Conservation (phyloP, 2,329 filamentous ascomycete genomes). For the Remersonia thermophila region DNA sequence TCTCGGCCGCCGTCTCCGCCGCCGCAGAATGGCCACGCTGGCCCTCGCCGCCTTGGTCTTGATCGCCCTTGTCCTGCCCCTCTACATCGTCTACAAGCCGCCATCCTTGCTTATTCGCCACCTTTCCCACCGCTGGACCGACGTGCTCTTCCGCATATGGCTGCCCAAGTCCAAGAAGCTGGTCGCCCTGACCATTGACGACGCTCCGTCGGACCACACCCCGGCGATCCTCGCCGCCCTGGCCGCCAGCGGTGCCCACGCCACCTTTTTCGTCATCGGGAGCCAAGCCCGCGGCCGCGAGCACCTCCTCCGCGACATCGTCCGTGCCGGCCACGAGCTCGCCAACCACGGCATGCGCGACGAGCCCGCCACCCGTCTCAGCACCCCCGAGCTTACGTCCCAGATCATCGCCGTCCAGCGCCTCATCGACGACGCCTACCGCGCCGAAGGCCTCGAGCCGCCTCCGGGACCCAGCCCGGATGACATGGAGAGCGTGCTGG, state of each 20-base stretch:
- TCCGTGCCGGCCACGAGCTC: conserved; percentile 56
- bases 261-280: conserved; percentile 85
- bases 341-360: conserved; percentile 87
- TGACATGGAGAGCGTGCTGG: conserved; percentile 49
- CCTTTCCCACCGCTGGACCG: conserved; percentile 59
- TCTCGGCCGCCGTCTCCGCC: conserved; percentile 43
- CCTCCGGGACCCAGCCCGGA: conserved; percentile 28
- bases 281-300: conserved; percentile 50
- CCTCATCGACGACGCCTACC: conserved; percentile 46
- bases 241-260: conserved; percentile 51
- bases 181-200: conserved; percentile 76
- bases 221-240: conserved; percentile 56
- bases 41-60: conserved; percentile 28
- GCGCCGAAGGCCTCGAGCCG: conserved; percentile 24
- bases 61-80: conserved; percentile 26
- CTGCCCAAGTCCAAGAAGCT: conserved; percentile 40
- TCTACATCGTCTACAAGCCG: conserved; percentile 72
- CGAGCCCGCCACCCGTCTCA: conserved; percentile 56
- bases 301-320: conserved; percentile 41
- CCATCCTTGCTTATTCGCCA: conserved; percentile 58
- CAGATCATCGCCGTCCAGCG: conserved; percentile 56
- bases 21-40: conserved; percentile 45
- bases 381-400: conserved; percentile 41
- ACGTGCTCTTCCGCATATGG: conserved; percentile 62
- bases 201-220: conserved; percentile 66